These are phyloP conservation scores for Backusella mclennaniae DNA, from an alignment of 192 early-diverging fungal genomes.

Conservation along the genomic window DNA sequence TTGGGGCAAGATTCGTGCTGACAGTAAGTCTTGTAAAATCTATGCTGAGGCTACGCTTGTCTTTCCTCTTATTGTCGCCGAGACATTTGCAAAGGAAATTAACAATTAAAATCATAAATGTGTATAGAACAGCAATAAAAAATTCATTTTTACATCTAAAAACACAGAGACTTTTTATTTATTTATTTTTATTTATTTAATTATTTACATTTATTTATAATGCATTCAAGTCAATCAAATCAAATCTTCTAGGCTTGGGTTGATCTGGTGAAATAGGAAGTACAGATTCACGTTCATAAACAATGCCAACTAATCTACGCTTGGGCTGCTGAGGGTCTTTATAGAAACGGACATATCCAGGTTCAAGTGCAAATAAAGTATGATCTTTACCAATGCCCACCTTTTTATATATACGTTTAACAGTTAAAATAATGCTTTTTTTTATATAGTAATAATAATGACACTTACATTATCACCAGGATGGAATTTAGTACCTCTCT, in stretches of 20 bases:
- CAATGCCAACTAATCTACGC: constrained; percentile 66
- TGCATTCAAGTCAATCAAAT: constrained; percentile 56
- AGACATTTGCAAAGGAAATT: constrained; percentile 83
- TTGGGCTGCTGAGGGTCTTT: constrained; percentile 58
- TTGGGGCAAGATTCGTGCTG: constrained; percentile 93
- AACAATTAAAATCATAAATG: background rate
- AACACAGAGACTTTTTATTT: background rate
- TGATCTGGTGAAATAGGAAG: constrained; percentile 59
- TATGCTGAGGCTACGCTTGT: constrained; percentile 92
- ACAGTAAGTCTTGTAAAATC: constrained; percentile 88
- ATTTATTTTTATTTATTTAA: background rate
- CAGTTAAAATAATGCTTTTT: background rate
- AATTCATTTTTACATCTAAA: background rate
- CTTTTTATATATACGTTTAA: constrained; percentile 16
- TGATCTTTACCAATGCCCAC: constrained; percentile 75
- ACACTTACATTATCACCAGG: constrained; percentile 69
- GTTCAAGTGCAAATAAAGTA: constrained; percentile 68
- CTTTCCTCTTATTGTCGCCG: constrained; percentile 92
- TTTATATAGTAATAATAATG: background rate
- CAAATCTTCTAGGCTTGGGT: constrained; percentile 68
- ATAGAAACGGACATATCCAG: constrained; percentile 75
- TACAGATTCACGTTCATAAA: constrained; percentile 55
- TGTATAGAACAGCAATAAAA: background rate
- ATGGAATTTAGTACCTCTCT: constrained; percentile 74
- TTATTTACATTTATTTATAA: constrained; percentile 20